These are phyloP conservation scores for Amphibolis antarctica DNA, from an alignment of 106 monocot species.

Conservation along the genomic window DNA sequence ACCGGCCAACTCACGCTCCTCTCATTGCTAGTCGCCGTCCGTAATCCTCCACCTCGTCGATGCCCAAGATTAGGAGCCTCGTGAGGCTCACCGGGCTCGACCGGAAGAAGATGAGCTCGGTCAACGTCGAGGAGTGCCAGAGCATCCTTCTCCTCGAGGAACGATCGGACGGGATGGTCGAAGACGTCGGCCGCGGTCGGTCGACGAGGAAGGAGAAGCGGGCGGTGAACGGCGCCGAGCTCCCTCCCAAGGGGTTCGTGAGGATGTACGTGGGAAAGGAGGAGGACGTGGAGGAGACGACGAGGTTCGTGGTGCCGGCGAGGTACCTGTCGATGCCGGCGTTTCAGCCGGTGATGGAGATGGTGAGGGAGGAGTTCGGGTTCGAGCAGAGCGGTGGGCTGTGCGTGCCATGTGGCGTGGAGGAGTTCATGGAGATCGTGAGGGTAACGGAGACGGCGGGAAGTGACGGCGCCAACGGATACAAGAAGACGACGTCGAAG, in stretches of 20 bases:
- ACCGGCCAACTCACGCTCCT: no score
- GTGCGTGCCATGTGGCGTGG: conserved; percentile 14
- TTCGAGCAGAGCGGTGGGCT: conserved; percentile 26
- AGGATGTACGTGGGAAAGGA: conserved; percentile 21
- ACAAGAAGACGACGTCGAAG: no score
- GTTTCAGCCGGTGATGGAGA: conserved; percentile 18
- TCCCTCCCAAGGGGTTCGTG: conserved; percentile 16
- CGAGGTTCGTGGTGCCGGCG: conserved; percentile 17
- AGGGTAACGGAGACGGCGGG: not conserved
- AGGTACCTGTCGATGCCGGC: conserved; percentile 9
- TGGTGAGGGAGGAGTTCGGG: conserved; percentile 25
- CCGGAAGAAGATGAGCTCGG: no score
- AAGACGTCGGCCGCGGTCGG: not conserved
- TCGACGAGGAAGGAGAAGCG: not conserved
- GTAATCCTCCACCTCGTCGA: no score
- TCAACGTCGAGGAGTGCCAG: no score
- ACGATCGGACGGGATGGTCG: no score
- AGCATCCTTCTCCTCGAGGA: no score
- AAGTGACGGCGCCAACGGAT: no score
- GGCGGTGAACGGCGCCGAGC: not conserved
- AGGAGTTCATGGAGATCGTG: conserved; percentile 11
- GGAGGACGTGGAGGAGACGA: not conserved
- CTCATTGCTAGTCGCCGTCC: no score
- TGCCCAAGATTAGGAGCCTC: no score
- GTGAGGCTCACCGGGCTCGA: no score